phyloP scores from a whole-genome alignment of 192 early-diverging fungal genomes.

The Linnemannia elongata region DNA sequence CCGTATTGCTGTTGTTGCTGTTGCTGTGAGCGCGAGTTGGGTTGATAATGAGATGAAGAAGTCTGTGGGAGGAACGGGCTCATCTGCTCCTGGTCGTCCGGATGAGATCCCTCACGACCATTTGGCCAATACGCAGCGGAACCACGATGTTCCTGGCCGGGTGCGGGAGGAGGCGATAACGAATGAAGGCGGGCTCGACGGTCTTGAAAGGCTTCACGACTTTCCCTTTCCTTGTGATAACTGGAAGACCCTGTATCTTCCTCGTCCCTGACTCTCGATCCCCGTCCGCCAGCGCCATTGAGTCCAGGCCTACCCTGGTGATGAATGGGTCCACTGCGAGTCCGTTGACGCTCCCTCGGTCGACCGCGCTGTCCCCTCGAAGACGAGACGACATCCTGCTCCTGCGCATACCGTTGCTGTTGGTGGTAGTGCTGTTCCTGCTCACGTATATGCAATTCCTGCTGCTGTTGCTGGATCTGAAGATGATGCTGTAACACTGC shows the following conservation, averaged over 20 bases:
- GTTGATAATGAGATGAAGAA: neutral
- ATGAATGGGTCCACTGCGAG: constrained; percentile 14
- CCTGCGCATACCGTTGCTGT: constrained; percentile 14
- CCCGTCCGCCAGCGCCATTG: neutral
- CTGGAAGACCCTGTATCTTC: neutral
- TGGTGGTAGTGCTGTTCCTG: constrained; percentile 3
- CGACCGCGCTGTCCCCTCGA: neutral
- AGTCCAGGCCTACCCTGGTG: neutral
- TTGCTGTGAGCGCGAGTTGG: neutral
- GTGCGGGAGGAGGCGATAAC: constrained; percentile 32
- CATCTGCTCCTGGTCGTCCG: constrained; percentile 10
- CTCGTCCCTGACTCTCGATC: neutral
- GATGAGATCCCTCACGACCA: constrained; percentile 10
- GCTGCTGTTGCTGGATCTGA: constrained; percentile 17
- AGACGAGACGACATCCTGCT: neutral
- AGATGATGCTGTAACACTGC: constrained; percentile 32
- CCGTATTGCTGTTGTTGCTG: constrained; percentile 18
- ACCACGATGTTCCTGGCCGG: constrained; percentile 16
- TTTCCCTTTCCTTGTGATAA: neutral
- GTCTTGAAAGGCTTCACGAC: constrained; percentile 2
- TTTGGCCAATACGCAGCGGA: constrained; percentile 26
- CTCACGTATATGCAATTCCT: neutral
- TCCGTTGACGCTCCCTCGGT: constrained; percentile 13
- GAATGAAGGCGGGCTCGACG: constrained; percentile 24
- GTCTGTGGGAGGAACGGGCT: neutral